Base-by-base conservation (phyloP, 352 stramenopile genomes). In the Phytophthora crassamura region DNA sequence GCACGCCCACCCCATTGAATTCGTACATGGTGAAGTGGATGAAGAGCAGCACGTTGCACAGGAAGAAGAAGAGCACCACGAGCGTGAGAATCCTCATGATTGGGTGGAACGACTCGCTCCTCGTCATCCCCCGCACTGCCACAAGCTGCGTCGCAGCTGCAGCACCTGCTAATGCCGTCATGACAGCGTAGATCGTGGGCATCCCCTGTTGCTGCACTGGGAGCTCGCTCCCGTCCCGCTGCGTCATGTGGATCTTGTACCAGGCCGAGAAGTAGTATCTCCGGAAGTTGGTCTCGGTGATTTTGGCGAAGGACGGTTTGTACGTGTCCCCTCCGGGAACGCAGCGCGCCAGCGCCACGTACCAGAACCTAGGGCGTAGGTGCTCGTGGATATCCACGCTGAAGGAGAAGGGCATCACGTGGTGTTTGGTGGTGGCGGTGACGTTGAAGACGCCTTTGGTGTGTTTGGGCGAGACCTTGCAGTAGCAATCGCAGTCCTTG, bases 231-330 rank as follows among this genome's bases (percentile, higher is more conserved):
- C 78, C 82, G 33, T 90, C 71, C 10, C 47, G 67, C 40, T 93
- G 84, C 10, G 76, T 90, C 78, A 93, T 88, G 80, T 94, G 86
- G 43, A 94, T 73, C 8, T 79, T 75, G 64, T 88, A 92, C 86
- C 83, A 92, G 7, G 83, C 80, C 22, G 82, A 80, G 52, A 94
- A 94, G 66, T 90, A 91, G 52, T 88, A 94, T 70, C 86, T 80
- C 12, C 76, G 69, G 63, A 91, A 93, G 45, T 82, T 85, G 48
- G 74, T 58, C 42, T 90, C 79, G 0, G 85, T 88, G 68, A 94
- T 89, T 43, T 88, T 75, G 14, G 78, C 64, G 59, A 90, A 88
- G 22, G 80, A 74, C 38, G 86, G 86, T 45, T 75, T 52, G 62
- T 85, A 91, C 11, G 55, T 49, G 64, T 92, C 83, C 20, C 83